These are phyloP conservation scores for Funneliformis mosseae DNA, from an alignment of 192 early-diverging fungal species.

Conservation along the genomic window DNA sequence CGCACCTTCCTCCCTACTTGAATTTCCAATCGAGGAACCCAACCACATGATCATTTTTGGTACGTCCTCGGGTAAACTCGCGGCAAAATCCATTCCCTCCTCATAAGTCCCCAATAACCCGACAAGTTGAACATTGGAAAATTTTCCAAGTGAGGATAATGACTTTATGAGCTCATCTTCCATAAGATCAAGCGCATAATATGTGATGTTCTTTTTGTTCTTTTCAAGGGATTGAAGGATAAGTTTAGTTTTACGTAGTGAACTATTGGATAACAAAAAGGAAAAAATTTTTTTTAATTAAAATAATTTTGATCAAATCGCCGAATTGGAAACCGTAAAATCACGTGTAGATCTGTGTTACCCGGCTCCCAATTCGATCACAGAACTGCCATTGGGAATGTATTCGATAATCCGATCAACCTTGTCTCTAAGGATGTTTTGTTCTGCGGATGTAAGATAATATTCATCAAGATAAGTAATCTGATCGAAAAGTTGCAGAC, in stretches of 20 bases:
- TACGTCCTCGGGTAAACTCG: constrained; percentile 48
- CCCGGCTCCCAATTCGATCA: constrained; percentile 92
- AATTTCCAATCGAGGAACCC: constrained; percentile 88
- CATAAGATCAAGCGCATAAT: constrained; percentile 91
- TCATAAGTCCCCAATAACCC: constrained; percentile 92
- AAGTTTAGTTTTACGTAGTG: constrained; percentile 86
- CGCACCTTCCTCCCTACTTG: constrained; percentile 62
- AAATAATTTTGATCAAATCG: not conserved
- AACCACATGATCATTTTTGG: constrained; percentile 86
- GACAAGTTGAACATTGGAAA: constrained; percentile 67
- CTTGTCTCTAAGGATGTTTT: constrained; percentile 71
- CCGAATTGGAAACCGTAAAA: too few relatives aligned
- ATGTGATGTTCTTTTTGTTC: constrained; percentile 65
- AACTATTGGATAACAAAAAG: constrained; percentile 45
- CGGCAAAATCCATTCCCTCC: constrained; percentile 71
- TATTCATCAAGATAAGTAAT: constrained; percentile 89
- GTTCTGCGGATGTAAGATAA: constrained; percentile 86
- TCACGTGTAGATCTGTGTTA: constrained; percentile 30
- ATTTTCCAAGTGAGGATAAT: constrained; percentile 66
- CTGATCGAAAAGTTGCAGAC: constrained; percentile 86
- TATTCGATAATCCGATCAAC: constrained; percentile 64
- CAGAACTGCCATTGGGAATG: constrained; percentile 65
- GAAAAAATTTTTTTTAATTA: not conserved
- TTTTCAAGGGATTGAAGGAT: constrained; percentile 75
- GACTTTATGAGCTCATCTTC: constrained; percentile 74